Evolutionary conservation across 805 yeast genomes (phyloP).

Genomic region (Saccharomycopsis sp.): DNA sequence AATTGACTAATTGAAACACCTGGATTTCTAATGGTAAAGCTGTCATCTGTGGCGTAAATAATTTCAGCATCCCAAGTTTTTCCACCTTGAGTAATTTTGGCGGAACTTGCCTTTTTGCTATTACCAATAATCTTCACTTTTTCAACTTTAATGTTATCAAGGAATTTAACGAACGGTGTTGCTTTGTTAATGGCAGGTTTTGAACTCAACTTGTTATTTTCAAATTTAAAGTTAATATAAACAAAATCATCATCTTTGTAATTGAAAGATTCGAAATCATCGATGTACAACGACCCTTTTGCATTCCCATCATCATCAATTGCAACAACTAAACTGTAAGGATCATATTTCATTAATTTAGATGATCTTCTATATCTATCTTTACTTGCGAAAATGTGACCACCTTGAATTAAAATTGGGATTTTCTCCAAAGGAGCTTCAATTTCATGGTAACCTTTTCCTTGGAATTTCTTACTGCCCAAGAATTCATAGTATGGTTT

Average conservation of each 20-base stretch:
- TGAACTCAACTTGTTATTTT: conserved; percentile 30
- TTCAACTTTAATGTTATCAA: conserved; percentile 42
- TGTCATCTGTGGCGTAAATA: conserved; percentile 20
- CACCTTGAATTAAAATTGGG: conserved; percentile 76
- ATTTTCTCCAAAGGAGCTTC: conserved; percentile 49
- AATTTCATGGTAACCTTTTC: conserved; percentile 34
- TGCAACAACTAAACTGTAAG: conserved; percentile 68
- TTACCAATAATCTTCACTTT: conserved; percentile 45
- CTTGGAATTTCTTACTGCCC: conserved; percentile 29
- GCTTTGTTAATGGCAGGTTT: conserved; percentile 24
- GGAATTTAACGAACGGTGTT: conserved; percentile 22
- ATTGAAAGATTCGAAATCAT: conserved; percentile 74
- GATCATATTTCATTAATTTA: conserved; percentile 67
- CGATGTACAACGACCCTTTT: conserved; percentile 59
- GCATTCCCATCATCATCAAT: conserved; percentile 45
- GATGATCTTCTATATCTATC: conserved; percentile 78
- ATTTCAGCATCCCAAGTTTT: conserved; percentile 31
- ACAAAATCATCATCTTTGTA: conserved; percentile 40
- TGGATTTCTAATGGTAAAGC: conserved; percentile 42
- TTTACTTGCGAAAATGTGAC: conserved; percentile 59
- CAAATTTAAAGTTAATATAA: conserved; percentile 35
- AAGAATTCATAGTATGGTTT: conserved; percentile 47
- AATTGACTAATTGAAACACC: conserved; percentile 35
- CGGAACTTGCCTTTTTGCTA: conserved; percentile 21
- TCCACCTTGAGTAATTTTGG: conserved; percentile 33